Evolutionary conservation across 331 rosid species (phyloP), one percentile per base, ranked within the genome.

Genomic region (Rhamnella rubrinervis): DNA sequence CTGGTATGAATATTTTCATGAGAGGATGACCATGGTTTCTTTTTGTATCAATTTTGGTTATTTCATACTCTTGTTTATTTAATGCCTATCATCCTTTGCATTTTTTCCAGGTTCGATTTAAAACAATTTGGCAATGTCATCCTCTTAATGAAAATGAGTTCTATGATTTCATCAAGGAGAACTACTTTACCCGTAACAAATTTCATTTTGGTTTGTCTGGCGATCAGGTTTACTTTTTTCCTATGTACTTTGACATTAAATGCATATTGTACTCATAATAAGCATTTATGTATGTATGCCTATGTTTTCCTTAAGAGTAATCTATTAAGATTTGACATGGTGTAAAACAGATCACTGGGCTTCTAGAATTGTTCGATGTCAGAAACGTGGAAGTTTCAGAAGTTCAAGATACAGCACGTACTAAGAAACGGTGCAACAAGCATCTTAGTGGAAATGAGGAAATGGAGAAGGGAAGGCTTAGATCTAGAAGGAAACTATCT

Each of bases 151-250:
- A 92, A 78, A 63, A 66, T 20, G 73, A 59, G 57, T 92, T 92
- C 71, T 56, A 83, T 6, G 74, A 58, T 59, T 82, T 86, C 40
- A 89, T 92, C 39, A 67, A 40, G 62, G 92, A 83, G 55, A 92
- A 92, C 60, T 92, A 92, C 71, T 86, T 81, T 76, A 57, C 93
- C 2, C 15, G 72, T 6, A 46, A 65, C 47, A 89, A 86, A 83
- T 89, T 92, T 77, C 39, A 73, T 74, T 86, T 89, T 37, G 98
- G 98, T 77, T 86, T 92, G 50, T 92, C 96, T 55, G 76, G 72
- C 81, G 47, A 76, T 63, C 98, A 89, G 98, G 98, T 89, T 10
- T 44, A 52, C 9, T 53, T 53, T 53, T n/a, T 53, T 18, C 25
- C 12, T 53, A 18, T 53, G 58, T 12, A 18, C 21, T n/a, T 53